These are phyloP conservation scores for Penicillium sp. DNA, from an alignment of 2,329 filamentous ascomycete genomes.

Conservation along the genomic window DNA sequence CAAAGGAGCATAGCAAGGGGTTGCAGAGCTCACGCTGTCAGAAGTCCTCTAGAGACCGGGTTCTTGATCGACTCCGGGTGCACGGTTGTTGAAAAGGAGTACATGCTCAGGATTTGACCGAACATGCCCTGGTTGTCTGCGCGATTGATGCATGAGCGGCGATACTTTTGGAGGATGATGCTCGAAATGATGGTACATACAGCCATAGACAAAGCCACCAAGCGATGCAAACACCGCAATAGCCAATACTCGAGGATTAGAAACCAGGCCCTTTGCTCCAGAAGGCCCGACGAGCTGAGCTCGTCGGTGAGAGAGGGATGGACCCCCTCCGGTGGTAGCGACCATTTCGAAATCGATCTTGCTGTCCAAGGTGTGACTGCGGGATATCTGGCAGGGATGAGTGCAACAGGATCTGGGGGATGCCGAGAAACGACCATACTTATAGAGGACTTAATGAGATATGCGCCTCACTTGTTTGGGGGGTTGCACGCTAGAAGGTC, in stretches of 20 bases:
- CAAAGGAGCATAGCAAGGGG: too few species aligned
- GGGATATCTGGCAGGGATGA: too few species aligned
- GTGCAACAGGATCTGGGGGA: too few species aligned
- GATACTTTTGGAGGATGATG: too few species aligned
- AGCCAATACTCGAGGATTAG: slow-evolving; percentile 57
- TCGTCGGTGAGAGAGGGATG: slow-evolving; percentile 17
- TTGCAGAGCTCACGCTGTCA: neutral
- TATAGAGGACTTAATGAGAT: too few species aligned
- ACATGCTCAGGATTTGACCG: slow-evolving; percentile 64
- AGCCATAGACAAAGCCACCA: slow-evolving; percentile 63
- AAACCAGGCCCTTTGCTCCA: slow-evolving; percentile 53
- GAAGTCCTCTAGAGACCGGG: neutral
- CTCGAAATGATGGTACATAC: slow-evolving; percentile 17
- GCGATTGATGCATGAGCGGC: neutral
- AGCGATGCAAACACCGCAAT: slow-evolving; percentile 58
- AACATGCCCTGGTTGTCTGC: slow-evolving; percentile 73
- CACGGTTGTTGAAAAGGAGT: slow-evolving; percentile 50
- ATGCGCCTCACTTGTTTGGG: too few species aligned
- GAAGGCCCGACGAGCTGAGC: slow-evolving; percentile 40
- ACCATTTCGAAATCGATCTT: neutral
- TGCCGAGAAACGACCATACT: too few species aligned
- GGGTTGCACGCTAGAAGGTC: too few species aligned
- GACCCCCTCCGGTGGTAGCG: neutral
- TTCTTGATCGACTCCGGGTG: slow-evolving; percentile 33
- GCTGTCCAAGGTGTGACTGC: neutral